A percentile compares a stretch with the other conserved stretches of the same genome.
Evolutionary conservation across 768 basidiomycete genomes (phyloP).

Genomic region (Suillus brevipes): DNA sequence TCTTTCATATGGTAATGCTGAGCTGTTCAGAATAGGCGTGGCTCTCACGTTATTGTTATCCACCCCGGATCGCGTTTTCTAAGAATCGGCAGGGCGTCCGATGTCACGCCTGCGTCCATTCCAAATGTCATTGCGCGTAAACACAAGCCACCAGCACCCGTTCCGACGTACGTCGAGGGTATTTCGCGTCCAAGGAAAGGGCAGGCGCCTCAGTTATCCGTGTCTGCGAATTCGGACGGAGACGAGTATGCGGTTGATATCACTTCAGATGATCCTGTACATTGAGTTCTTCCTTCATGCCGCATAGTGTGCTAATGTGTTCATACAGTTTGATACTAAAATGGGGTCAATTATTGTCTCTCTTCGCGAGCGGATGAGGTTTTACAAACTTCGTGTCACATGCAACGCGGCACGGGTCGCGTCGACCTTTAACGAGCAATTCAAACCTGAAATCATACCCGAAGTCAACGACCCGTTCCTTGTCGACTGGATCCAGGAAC

Average conservation of each 20-base stretch:
- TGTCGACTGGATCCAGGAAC: slow-evolving; percentile 78
- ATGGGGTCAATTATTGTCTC: slow-evolving; percentile 70
- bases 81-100: slow-evolving; percentile 75
- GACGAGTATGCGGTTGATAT: slow-evolving; percentile 53
- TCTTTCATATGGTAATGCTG: slow-evolving; percentile 27
- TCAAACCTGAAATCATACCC: slow-evolving; percentile 82
- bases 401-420: slow-evolving; percentile 70
- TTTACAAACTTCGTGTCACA: slow-evolving; percentile 79
- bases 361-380: slow-evolving; percentile 79
- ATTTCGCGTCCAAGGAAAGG: slow-evolving; percentile 56
- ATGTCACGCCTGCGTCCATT: slow-evolving; percentile 67
- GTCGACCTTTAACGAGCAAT: slow-evolving; percentile 77
- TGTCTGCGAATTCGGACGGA: slow-evolving; percentile 28
- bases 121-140: slow-evolving; percentile 76
- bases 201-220: slow-evolving; percentile 20
- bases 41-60: slow-evolving; percentile 75
- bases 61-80: slow-evolving; percentile 77
- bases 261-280: slow-evolving; percentile 63
- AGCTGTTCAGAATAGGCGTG: slow-evolving; percentile 52
- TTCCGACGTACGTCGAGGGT: slow-evolving; percentile 45
- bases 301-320: slow-evolving; percentile 4
- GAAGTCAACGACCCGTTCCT: slow-evolving; percentile 82
- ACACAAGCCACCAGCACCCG: slow-evolving; percentile 45
- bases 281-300: slow-evolving; percentile 21
- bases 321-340: slow-evolving; percentile 68